Conservation (phyloP, 2,329 filamentous ascomycete species). For the Fusarium miscanthi region DNA sequence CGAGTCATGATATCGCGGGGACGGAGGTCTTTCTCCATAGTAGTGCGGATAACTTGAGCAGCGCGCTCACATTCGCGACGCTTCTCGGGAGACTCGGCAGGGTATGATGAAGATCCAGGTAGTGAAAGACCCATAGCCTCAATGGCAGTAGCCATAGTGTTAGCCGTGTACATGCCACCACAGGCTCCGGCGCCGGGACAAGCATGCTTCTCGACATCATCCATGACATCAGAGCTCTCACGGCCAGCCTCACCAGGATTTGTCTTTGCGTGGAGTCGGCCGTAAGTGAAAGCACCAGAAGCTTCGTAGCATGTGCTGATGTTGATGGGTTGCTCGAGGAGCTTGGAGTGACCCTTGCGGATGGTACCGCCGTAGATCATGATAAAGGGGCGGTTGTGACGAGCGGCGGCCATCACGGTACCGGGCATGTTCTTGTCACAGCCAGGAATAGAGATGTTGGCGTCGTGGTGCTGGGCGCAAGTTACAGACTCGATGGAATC, state of each 20-base stretch:
- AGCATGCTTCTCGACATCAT: conserved; percentile 82
- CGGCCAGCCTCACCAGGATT: conserved; percentile 70
- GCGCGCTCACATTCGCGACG: conserved; percentile 86
- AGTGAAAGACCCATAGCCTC: conserved; percentile 89
- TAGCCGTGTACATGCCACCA: conserved; percentile 90
- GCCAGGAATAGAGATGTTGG: conserved; percentile 90
- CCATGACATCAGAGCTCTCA: conserved; percentile 80
- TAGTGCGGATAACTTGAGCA: conserved; percentile 79
- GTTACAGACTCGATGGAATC: conserved; percentile 95
- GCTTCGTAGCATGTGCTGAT: conserved; percentile 91
- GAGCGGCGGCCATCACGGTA: conserved; percentile 87
- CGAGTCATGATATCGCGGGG: conserved; percentile 85
- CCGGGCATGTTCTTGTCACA: conserved; percentile 99
- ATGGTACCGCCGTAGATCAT: conserved; percentile 98
- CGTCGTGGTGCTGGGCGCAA: conserved; percentile 91
- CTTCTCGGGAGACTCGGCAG: conserved; percentile 84
- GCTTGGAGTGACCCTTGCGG: conserved; percentile 82
- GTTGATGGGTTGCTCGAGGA: conserved; percentile 84
- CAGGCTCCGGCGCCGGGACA: conserved; percentile 75
- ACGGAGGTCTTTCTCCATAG: conserved; percentile 85
- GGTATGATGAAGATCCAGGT: conserved; percentile 85
- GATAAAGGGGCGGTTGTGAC: conserved; percentile 90
- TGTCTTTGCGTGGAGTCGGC: conserved; percentile 77
- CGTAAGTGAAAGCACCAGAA: conserved; percentile 83
- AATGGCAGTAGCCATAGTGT: conserved; percentile 90